Evolutionary conservation across 1,284 basidiomycete species (phyloP).

Genomic region (Ustilago tritici): DNA sequence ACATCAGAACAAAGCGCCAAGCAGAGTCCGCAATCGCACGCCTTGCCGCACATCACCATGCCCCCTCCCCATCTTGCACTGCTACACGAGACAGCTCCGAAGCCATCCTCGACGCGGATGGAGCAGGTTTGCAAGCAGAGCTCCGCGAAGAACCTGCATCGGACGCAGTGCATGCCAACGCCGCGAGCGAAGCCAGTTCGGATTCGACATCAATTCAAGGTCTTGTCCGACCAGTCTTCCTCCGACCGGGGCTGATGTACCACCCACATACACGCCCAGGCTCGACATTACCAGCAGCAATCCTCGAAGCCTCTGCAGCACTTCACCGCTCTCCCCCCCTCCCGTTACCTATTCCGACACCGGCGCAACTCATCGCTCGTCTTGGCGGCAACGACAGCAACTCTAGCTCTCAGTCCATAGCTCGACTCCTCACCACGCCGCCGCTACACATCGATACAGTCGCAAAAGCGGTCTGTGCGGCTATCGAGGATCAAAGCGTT

Average conservation of each 20-base stretch:
- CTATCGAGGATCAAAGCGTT: slow-evolving; percentile 70
- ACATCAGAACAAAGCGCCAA: slow-evolving; percentile 89
- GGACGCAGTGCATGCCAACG: background rate
- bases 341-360: slow-evolving; percentile 77
- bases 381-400: slow-evolving; percentile 24
- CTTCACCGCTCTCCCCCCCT: slow-evolving; percentile 50
- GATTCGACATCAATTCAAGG: slow-evolving; percentile 2
- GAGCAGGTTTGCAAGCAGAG: slow-evolving; percentile 45
- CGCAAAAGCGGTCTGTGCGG: slow-evolving; percentile 80
- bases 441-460: slow-evolving; percentile 97
- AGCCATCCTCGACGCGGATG: slow-evolving; percentile 44
- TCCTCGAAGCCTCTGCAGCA: slow-evolving; percentile 77
- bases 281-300: slow-evolving; percentile 84
- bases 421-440: slow-evolving; percentile 81
- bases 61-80: slow-evolving; percentile 79
- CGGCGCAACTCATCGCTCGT: slow-evolving; percentile 48
- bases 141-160: slow-evolving; percentile 27
- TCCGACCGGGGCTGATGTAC: slow-evolving; percentile 84
- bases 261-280: slow-evolving; percentile 91
- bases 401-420: slow-evolving; percentile 74
- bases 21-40: slow-evolving; percentile 79
- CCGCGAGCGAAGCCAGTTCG: background rate
- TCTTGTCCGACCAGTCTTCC: slow-evolving; percentile 40
- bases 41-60: slow-evolving; percentile 74
- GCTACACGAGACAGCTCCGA: background rate